These are phyloP conservation scores for Phytophthora aleatoria DNA, from an alignment of 352 stramenopile species.

Conservation along the genomic window DNA sequence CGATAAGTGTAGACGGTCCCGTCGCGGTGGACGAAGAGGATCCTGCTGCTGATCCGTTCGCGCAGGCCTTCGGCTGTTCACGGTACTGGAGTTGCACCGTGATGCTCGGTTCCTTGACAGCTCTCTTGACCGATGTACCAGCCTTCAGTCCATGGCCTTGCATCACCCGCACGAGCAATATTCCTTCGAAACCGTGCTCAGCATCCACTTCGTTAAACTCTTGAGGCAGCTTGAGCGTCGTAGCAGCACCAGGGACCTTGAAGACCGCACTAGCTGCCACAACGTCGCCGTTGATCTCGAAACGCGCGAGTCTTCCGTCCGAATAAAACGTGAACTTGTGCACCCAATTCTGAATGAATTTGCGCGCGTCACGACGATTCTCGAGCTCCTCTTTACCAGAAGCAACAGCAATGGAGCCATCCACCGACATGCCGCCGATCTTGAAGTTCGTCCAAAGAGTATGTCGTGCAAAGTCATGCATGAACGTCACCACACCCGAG, in stretches of 20 bases:
- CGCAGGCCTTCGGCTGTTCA: constrained; percentile 48
- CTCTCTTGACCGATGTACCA: constrained; percentile 67
- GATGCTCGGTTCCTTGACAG: constrained; percentile 70
- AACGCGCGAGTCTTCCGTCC: constrained; percentile 79
- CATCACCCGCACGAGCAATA: constrained; percentile 79
- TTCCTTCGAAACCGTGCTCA: constrained; percentile 70
- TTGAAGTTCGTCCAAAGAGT: constrained; percentile 89
- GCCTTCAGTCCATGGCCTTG: constrained; percentile 82
- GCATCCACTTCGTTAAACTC: constrained; percentile 89
- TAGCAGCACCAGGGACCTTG: constrained; percentile 83
- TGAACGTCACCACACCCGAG: constrained; percentile 72
- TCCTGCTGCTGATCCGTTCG: constrained; percentile 32
- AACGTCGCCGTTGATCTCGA: constrained; percentile 90
- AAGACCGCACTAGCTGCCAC: constrained; percentile 87
- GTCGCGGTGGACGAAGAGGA: constrained; percentile 26
- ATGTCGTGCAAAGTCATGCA: constrained; percentile 81
- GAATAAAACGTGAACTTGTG: constrained; percentile 91
- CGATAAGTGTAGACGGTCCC: constrained; percentile 36
- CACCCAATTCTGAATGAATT: constrained; percentile 91
- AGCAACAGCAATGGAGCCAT: constrained; percentile 83
- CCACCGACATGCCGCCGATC: constrained; percentile 81
- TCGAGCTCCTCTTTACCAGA: constrained; percentile 88
- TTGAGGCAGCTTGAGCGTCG: constrained; percentile 86
- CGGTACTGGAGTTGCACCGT: constrained; percentile 63
- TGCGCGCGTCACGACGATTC: constrained; percentile 81